phyloP scores from a whole-genome alignment of 345 rosid species.

The Physaria fendleri region DNA sequence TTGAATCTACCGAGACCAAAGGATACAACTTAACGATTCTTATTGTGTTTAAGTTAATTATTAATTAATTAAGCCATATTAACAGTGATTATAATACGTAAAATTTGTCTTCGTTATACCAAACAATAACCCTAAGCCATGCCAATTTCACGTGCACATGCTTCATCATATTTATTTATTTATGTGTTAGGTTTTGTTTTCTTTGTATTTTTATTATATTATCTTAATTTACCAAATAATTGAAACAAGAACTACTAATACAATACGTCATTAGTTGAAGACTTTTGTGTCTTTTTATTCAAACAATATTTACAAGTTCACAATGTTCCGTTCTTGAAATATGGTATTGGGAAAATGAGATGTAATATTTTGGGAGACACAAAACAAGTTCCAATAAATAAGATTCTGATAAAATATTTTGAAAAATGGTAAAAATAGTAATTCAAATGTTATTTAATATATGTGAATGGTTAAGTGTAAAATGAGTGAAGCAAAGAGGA shows the following conservation, averaged over 20 bases:
- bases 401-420: not conserved
- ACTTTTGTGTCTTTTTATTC: not conserved
- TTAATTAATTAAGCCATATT: not conserved
- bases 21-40: conserved; percentile 23
- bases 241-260: conserved; percentile 2
- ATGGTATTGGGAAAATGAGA: not conserved
- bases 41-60: not conserved
- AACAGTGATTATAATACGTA: not conserved
- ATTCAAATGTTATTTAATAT: too few species aligned
- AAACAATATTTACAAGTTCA: not conserved
- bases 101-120: conserved; percentile 19
- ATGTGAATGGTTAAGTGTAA: conserved; percentile 15
- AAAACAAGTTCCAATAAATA: conserved; percentile 11
- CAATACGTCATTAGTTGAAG: conserved; percentile 7
- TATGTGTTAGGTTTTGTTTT: not conserved
- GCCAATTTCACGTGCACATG: conserved; percentile 26
- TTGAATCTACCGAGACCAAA: conserved; percentile 29
- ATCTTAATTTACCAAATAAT: not conserved
- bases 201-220: not conserved
- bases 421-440: too few species aligned
- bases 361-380: conserved; percentile 10
- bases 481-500: conserved; percentile 6
- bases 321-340: conserved; percentile 12
- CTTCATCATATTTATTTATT: not conserved
- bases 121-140: conserved; percentile 13